Conservation (phyloP, 345 rosid species). For the Eucalyptus caleyi region DNA sequence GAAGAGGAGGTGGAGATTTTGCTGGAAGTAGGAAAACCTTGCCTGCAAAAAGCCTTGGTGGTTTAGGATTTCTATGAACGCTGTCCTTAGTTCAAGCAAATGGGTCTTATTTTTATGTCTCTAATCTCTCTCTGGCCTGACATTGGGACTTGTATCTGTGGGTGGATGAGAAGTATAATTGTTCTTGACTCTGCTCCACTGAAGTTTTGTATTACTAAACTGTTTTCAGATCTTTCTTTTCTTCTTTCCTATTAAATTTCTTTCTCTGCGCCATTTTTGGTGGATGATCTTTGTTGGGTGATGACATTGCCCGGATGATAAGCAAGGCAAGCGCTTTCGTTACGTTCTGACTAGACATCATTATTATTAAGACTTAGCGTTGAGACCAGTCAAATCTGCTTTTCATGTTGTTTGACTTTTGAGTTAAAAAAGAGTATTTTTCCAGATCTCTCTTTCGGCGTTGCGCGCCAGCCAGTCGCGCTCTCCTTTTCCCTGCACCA, state of each 20-base stretch:
- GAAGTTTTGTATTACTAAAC: neutral
- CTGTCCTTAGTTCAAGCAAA: neutral
- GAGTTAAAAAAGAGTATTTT: neutral
- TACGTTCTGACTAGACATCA: neutral
- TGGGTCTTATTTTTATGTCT: neutral
- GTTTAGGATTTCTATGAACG: neutral
- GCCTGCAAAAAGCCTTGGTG: neutral
- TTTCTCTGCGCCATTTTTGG: neutral
- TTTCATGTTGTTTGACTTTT: neutral
- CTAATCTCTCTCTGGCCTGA: neutral
- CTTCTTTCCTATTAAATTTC: neutral
- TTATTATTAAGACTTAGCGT: neutral
- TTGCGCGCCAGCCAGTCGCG: neutral
- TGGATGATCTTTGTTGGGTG: neutral
- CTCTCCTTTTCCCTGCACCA: neutral
- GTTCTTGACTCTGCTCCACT: neutral
- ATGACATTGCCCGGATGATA: neutral
- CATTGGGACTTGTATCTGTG: neutral
- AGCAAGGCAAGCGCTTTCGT: neutral
- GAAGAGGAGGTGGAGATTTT: neutral
- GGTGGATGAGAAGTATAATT: neutral
- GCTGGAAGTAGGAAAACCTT: neutral
- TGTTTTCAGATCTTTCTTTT: neutral
- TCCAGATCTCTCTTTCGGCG: neutral
- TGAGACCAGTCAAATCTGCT: neutral